A percentile compares a stretch with the other conserved stretches of the same genome.
These are phyloP conservation scores for Aspergillus candidus DNA, from an alignment of 2,329 filamentous ascomycete genomes.

Conservation along the genomic window DNA sequence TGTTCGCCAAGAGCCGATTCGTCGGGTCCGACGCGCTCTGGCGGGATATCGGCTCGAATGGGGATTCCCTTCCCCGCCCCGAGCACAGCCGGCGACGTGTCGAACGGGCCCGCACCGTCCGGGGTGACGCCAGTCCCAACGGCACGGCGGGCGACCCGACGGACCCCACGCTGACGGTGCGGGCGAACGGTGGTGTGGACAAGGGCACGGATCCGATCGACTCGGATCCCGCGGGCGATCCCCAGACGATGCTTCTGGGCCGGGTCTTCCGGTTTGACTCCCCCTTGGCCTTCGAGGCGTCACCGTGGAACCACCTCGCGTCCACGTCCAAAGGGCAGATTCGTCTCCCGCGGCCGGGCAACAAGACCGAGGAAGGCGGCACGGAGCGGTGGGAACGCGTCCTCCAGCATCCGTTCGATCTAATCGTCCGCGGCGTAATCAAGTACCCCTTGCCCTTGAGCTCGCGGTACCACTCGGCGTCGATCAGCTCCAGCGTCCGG, in stretches of 20 bases:
- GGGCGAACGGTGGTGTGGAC: conserved; percentile 39
- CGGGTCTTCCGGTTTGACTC: conserved; percentile 83
- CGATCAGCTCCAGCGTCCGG: conserved; percentile 39
- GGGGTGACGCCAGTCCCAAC: conserved; percentile 17
- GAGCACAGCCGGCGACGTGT: conserved; percentile 30
- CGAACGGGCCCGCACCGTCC: conserved; percentile 23
- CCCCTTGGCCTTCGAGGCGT: conserved; percentile 80
- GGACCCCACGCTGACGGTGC: background rate
- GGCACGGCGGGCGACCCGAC: conserved; percentile 12
- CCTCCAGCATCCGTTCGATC: conserved; percentile 82
- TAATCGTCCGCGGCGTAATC: conserved; percentile 85
- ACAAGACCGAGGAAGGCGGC: conserved; percentile 75
- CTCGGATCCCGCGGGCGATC: conserved; percentile 48
- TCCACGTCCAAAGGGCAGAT: conserved; percentile 76
- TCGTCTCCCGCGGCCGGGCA: conserved; percentile 75
- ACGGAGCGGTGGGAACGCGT: conserved; percentile 85
- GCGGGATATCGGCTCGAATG: conserved; percentile 28
- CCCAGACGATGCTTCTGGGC: conserved; percentile 87
- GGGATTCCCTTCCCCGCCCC: conserved; percentile 25
- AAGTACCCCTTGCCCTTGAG: conserved; percentile 67
- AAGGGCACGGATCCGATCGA: conserved; percentile 58
- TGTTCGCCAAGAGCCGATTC: conserved; percentile 91
- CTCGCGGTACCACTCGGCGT: conserved; percentile 48
- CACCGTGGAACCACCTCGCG: conserved; percentile 68
- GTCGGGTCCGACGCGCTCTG: conserved; percentile 56